A percentile compares a stretch with the other conserved stretches of the same genome.
Evolutionary conservation across 208 protist genomes (phyloP).

Genomic region (Naegleria gruberi): DNA sequence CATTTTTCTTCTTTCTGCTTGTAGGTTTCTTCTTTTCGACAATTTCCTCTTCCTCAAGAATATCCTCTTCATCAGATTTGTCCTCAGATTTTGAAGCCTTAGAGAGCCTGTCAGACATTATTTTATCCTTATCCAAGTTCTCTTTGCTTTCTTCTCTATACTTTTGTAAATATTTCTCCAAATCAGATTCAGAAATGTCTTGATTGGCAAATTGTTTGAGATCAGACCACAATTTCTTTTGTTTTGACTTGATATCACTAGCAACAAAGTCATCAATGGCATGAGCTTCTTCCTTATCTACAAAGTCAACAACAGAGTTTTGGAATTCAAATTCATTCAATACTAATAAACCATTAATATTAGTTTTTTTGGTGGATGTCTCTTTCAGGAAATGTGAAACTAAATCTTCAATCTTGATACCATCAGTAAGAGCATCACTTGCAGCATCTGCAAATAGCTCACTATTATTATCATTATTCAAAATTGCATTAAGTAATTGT

Average conservation of each 20-base stretch:
- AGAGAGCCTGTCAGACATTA: neutral
- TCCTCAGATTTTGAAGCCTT: neutral
- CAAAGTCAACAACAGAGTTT: neutral
- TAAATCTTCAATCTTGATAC: conserved; percentile 19
- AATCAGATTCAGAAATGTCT: neutral
- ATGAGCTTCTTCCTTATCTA: conserved; percentile 11
- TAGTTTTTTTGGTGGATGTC: neutral
- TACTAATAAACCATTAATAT: neutral
- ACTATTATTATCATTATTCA: neutral
- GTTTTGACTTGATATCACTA: neutral
- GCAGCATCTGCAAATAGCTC: neutral
- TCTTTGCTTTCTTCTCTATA: neutral
- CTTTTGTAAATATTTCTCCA: neutral
- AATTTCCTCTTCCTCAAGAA: neutral
- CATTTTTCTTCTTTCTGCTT: neutral
- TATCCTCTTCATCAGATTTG: neutral
- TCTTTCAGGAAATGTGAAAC: neutral
- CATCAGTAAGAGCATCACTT: neutral
- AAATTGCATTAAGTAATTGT: neutral
- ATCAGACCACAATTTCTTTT: conserved; percentile 1
- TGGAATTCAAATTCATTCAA: neutral
- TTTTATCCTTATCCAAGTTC: neutral
- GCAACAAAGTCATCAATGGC: neutral
- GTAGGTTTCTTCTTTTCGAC: neutral
- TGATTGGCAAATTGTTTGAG: neutral